phyloP scores from a whole-genome alignment of 179 eudicot species.

The Amaranthus tricolor region DNA sequence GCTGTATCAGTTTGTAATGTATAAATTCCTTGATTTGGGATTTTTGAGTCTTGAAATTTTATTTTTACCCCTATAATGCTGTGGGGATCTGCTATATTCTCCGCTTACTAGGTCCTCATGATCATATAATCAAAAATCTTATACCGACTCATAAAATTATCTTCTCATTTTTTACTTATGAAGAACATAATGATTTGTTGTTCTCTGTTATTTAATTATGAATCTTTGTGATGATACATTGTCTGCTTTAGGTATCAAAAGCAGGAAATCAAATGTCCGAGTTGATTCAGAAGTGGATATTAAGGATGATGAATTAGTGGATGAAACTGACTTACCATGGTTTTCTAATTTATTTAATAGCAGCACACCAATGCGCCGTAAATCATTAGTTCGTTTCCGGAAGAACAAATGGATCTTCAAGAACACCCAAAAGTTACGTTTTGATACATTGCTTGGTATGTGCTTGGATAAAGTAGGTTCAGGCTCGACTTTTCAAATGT shows the following conservation, averaged over 20 bases:
- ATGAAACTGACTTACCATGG: conserved; percentile 42
- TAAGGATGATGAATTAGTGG: conserved; percentile 22
- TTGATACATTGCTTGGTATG: conserved; percentile 42
- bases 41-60: not conserved
- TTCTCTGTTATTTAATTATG: not conserved
- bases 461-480: conserved; percentile 64
- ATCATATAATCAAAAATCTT: not conserved
- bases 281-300: conserved; percentile 24
- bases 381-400: conserved; percentile 55
- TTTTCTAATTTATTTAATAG: conserved; percentile 26
- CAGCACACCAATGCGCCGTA: conserved; percentile 42
- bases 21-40: not conserved
- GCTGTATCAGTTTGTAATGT: not conserved
- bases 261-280: conserved; percentile 21
- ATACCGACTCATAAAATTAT: too few relatives aligned
- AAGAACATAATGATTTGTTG: not conserved
- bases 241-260: conserved; percentile 36
- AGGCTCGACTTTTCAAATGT: conserved; percentile 44
- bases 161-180: not conserved
- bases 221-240: conserved; percentile 6
- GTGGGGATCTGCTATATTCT: too few relatives aligned
- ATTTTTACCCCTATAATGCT: conserved; percentile 4
- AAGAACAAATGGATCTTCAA: conserved; percentile 69
- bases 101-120: not conserved
- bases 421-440: conserved; percentile 47